Percentiles rank a stretch among this genome's conserved stretches.
Conservation (phyloP, 768 basidiomycete species). For the Suillus subaureus region DNA sequence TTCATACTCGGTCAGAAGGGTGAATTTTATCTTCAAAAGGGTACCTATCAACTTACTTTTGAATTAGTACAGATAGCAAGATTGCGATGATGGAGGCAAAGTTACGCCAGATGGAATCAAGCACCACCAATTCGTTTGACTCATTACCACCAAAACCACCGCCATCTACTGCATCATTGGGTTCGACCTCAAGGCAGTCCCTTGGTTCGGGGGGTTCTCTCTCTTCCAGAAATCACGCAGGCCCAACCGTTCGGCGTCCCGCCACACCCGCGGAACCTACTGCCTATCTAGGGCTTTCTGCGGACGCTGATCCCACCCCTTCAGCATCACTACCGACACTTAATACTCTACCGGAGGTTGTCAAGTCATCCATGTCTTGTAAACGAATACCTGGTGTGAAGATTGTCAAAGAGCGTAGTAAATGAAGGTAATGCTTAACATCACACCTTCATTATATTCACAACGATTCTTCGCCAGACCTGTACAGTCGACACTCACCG, state of each 20-base stretch:
- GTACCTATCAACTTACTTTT: slow-evolving; percentile 15
- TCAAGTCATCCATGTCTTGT: not conserved
- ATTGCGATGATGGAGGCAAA: slow-evolving; percentile 98
- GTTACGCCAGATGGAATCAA: slow-evolving; percentile 71
- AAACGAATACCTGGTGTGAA: slow-evolving; percentile 34
- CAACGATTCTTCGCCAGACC: slow-evolving; percentile 1
- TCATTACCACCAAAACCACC: slow-evolving; percentile 26
- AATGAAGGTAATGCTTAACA: slow-evolving; percentile 15
- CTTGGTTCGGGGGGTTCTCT: not conserved
- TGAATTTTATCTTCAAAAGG: slow-evolving; percentile 8
- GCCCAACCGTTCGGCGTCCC: not conserved
- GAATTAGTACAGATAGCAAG: slow-evolving; percentile 74
- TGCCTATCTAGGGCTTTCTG: not conserved
- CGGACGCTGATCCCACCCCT: not conserved
- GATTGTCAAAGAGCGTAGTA: slow-evolving; percentile 28
- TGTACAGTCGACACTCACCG: not conserved
- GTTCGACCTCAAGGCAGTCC: not conserved
- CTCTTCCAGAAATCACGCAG: not conserved
- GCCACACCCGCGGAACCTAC: not conserved
- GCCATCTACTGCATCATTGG: not conserved
- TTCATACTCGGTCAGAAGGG: slow-evolving; percentile 50
- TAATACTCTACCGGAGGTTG: not conserved
- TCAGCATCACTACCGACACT: not conserved
- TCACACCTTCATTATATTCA: slow-evolving; percentile 3
- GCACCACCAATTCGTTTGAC: slow-evolving; percentile 16